Conservation (phyloP, 371 early-diverging fungal species). For the Mucor indicus region DNA sequence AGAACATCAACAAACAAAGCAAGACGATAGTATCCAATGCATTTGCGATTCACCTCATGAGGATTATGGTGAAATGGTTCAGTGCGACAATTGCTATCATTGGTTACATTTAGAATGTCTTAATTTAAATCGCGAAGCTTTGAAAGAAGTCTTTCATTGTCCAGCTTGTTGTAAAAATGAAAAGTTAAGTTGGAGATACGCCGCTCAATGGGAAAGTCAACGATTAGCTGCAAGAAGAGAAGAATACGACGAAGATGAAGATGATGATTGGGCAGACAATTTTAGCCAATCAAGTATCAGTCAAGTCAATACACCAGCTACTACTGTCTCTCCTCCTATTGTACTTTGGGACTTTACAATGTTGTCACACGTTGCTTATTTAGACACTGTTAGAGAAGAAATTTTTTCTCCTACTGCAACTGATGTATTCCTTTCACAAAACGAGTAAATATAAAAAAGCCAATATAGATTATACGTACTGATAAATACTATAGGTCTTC, state of each 20-base stretch:
- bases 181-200: constrained; percentile 35
- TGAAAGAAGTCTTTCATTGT: constrained; percentile 50
- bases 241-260: constrained; percentile 2
- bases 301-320: no score
- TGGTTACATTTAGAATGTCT: constrained; percentile 61
- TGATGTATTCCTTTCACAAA: constrained; percentile 39
- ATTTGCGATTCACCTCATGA: constrained; percentile 52
- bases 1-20: constrained; percentile 8
- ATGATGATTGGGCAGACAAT: background rate
- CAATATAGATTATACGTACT: no score
- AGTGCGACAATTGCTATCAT: constrained; percentile 53
- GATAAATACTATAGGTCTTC: no score
- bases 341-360: constrained; percentile 17
- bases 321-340: no score
- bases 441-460: constrained; percentile 29
- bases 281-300: background rate
- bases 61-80: constrained; percentile 53
- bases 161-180: constrained; percentile 31
- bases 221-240: constrained; percentile 21
- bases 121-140: constrained; percentile 35
- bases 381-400: constrained; percentile 13
- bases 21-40: constrained; percentile 26
- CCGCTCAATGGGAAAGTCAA: constrained; percentile 31
- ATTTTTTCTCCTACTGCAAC: constrained; percentile 26
- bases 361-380: constrained; percentile 19